Percentiles rank a stretch among this genome's conserved stretches.
These are phyloP conservation scores for Centaurea solstitialis DNA, from an alignment of 129 eudicot genomes.

Conservation along the genomic window DNA sequence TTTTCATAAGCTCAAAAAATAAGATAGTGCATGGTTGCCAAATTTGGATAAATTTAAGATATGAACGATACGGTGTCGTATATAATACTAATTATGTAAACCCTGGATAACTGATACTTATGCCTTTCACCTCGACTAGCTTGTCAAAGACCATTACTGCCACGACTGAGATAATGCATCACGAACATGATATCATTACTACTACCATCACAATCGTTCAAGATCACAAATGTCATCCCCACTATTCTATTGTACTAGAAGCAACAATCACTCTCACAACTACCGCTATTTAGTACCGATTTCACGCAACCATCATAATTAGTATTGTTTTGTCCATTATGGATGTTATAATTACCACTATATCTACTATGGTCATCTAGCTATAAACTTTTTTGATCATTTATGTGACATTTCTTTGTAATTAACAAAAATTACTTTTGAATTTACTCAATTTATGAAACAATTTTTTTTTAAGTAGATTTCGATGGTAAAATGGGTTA, in stretches of 20 bases:
- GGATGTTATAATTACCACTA: not conserved
- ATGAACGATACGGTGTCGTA: no score
- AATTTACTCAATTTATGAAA: not conserved
- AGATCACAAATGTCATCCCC: slow-evolving; percentile 1
- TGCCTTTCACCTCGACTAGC: not conserved
- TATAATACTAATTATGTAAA: no score
- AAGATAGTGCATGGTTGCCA: not conserved
- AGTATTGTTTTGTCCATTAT: not conserved
- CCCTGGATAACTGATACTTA: not conserved
- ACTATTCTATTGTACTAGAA: not conserved
- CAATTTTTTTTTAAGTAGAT: not conserved
- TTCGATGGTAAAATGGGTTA: not conserved
- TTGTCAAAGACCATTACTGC: not conserved
- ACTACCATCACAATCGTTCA: not conserved
- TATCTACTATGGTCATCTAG: not conserved
- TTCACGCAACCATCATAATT: slow-evolving; percentile 3
- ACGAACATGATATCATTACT: not conserved
- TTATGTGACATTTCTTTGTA: not conserved
- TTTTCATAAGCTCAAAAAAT: no score
- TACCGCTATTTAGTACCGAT: not conserved
- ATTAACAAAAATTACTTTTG: not conserved
- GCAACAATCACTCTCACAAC: not conserved
- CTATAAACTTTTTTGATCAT: not conserved
- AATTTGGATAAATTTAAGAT: not conserved
- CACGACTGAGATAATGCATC: not conserved